Evolutionary conservation across 139 green algal genomes (phyloP).

Genomic region (Coccomyxa sp.): DNA sequence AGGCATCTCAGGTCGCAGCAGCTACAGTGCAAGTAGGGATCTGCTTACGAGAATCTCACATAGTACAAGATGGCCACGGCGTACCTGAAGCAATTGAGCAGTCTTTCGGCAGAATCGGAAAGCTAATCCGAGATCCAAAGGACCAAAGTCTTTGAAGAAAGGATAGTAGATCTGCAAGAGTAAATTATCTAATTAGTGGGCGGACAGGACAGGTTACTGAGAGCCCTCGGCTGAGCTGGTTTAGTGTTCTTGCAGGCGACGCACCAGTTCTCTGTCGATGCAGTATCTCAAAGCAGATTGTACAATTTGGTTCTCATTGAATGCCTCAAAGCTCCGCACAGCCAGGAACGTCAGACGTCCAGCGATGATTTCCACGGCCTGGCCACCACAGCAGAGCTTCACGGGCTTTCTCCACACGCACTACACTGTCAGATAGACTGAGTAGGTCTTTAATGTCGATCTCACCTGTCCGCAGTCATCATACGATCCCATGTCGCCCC

Average conservation of each 20-base stretch:
- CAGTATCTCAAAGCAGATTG: slow-evolving; percentile 22
- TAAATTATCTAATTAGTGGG: neutral
- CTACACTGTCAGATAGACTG: no score
- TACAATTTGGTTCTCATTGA: neutral
- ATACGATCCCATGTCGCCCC: neutral
- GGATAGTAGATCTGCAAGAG: slow-evolving; percentile 77
- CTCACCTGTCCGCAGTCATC: neutral
- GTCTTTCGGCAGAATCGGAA: slow-evolving; percentile 74
- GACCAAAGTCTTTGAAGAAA: slow-evolving; percentile 91
- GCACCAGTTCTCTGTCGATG: slow-evolving; percentile 65
- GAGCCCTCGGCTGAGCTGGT: no score
- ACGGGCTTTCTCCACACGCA: no score
- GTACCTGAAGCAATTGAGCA: slow-evolving; percentile 56
- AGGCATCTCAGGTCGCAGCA: neutral
- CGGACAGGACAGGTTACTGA: no score
- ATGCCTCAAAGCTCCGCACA: slow-evolving; percentile 29
- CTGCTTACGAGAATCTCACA: neutral
- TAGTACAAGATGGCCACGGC: neutral
- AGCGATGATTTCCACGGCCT: slow-evolving; percentile 53
- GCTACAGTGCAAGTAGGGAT: neutral
- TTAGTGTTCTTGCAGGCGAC: neutral
- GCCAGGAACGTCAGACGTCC: slow-evolving; percentile 54
- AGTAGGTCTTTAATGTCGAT: neutral
- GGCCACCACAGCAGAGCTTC: neutral
- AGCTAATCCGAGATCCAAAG: slow-evolving; percentile 79